Evolutionary conservation across 257 asterid genomes (phyloP), one percentile per base, ranked within the genome.

Genomic region (Apocynum venetum): DNA sequence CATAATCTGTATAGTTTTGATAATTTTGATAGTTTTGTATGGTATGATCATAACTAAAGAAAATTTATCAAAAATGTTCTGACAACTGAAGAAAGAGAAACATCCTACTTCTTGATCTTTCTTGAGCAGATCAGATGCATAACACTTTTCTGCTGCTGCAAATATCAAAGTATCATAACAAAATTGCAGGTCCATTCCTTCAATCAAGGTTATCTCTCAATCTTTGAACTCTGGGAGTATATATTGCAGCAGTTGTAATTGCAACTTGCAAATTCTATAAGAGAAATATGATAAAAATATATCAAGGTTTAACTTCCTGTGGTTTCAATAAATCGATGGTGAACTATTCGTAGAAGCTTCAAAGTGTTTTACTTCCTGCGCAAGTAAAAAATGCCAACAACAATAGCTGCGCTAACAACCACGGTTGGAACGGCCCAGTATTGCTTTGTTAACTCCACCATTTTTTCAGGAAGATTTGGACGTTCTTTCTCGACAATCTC

Each of bases 401-500:
- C 86, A 61, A 84, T 81, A 25, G 99, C 91, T 72, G 93, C 43
- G 72, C 97, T 93, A 25, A 78, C 87, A 64, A 68, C 89, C 19
- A 91, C 88, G 49, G 80, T 89, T 0, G 98, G 91, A 57, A 88
- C 83, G 40, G 71, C 86, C 97, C 97, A 90, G 71, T 90, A 90
- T 81, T 90, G 91, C 87, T 91, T 90, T 55, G 87, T 75, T 1
- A 91, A 66, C 79, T 83, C 84, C 84, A 82, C 46, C 51, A 88
- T 65, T 81, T 86, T 87, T 73, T 69, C 78, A 0, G 85, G 75
- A 74, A 85, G 71, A 44, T 72, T 77, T 31, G 75, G 55, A 56
- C 82, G 83, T 69, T 82, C 79, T 77, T 81, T 83, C 83, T 89
- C 83, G 8, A 87, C 77, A 52, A 87, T 88, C 84, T 88, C 85